Evolutionary conservation across 1,139 yeast species (phyloP).

Genomic region (Scheffersomyces cryptocercus): DNA sequence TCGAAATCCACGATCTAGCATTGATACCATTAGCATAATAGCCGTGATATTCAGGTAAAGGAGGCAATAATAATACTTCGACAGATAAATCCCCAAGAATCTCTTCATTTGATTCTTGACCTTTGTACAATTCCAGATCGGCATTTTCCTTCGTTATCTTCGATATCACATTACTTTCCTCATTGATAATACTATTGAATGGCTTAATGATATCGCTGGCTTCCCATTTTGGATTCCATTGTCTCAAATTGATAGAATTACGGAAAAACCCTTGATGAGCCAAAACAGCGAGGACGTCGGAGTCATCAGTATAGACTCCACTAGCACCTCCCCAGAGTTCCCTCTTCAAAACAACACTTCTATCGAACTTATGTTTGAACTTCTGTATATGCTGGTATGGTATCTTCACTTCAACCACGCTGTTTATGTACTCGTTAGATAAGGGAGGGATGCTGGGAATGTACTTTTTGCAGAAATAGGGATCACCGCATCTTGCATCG

Average conservation of each 20-base stretch:
- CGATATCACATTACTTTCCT: constrained; percentile 7
- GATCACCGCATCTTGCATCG: constrained; percentile 7
- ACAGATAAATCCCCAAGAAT: constrained; percentile 60
- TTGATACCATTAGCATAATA: constrained; percentile 65
- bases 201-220: constrained; percentile 29
- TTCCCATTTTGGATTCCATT: constrained; percentile 38
- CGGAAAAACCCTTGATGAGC: constrained; percentile 70
- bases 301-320: constrained; percentile 85
- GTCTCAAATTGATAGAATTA: constrained; percentile 28
- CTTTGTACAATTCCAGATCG: constrained; percentile 7
- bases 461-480: constrained; percentile 22
- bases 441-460: constrained; percentile 50
- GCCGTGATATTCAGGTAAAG: constrained; percentile 62
- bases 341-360: constrained; percentile 41
- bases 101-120: constrained; percentile 2
- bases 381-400: constrained; percentile 44
- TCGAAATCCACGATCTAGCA: constrained; percentile 66
- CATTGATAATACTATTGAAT: constrained; percentile 10
- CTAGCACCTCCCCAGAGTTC: constrained; percentile 86
- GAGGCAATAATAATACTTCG: constrained; percentile 70
- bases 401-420: constrained; percentile 63
- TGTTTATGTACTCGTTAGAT: constrained; percentile 55
- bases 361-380: constrained; percentile 33
- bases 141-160: constrained; percentile 34
- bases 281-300: constrained; percentile 74